These are phyloP conservation scores for Chaetomium sp. DNA, from an alignment of 2,329 filamentous ascomycete species.

Conservation along the genomic window DNA sequence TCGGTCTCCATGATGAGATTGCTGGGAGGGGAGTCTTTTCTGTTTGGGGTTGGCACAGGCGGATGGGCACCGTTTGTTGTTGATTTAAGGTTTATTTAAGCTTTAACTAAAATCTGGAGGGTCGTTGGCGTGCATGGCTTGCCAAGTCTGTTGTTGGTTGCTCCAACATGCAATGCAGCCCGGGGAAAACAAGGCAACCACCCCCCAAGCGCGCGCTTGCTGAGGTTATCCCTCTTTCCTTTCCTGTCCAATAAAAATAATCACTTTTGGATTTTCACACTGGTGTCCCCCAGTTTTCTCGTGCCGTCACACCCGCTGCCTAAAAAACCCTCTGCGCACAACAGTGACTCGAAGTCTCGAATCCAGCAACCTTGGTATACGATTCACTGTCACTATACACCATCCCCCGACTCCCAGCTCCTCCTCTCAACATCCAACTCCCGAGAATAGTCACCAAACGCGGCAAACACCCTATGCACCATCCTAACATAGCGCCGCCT, in stretches of 20 bases:
- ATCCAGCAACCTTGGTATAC: too few species aligned
- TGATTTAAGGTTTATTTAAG: not conserved
- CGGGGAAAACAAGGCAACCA: too few species aligned
- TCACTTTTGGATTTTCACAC: too few species aligned
- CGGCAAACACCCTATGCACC: slow-evolving; percentile 28
- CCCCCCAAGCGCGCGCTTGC: too few species aligned
- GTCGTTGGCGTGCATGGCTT: not conserved
- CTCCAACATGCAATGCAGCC: too few species aligned
- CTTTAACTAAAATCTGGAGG: too few species aligned
- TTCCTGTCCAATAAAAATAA: too few species aligned
- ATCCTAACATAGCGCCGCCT: slow-evolving; percentile 24
- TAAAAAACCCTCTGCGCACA: too few species aligned
- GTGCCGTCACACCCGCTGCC: too few species aligned
- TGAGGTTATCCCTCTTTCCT: too few species aligned
- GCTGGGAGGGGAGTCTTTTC: not conserved
- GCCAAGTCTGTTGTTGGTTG: slow-evolving; percentile 1
- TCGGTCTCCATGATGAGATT: not conserved
- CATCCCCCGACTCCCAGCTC: slow-evolving; percentile 29
- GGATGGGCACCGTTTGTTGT: not conserved
- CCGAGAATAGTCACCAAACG: slow-evolving; percentile 32
- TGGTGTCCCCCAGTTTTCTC: too few species aligned
- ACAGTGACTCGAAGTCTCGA: too few species aligned
- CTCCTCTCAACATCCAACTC: slow-evolving; percentile 35
- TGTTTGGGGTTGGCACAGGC: not conserved
- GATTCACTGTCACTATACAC: not conserved